phyloP scores from a whole-genome alignment of 495 filamentous ascomycete genomes.

The Aspergillus saccharolyticus region DNA sequence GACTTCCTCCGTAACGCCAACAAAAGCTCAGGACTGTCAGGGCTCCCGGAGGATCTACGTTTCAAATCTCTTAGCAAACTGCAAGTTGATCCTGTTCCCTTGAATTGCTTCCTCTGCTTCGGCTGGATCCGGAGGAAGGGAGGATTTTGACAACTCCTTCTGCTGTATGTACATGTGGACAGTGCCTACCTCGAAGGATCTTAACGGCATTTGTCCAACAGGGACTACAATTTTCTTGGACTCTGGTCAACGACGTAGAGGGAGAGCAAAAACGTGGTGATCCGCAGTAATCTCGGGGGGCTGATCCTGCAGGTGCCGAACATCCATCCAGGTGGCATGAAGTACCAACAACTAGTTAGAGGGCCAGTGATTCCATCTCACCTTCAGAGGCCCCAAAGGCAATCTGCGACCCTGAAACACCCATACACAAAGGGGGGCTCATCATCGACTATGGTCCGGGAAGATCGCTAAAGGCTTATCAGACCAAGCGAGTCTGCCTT shows the following conservation, averaged over 20 bases:
- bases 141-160: neutral
- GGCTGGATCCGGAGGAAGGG: neutral
- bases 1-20: neutral
- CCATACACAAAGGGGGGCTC: neutral
- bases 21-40: neutral
- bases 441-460: neutral
- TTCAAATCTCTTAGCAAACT: slow-evolving; percentile 3
- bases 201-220: neutral
- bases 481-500: slow-evolving; percentile 15
- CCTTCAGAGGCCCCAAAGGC: neutral
- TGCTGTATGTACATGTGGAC: neutral
- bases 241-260: neutral
- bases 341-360: too few relatives aligned
- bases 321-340: neutral
- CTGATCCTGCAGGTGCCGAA: neutral
- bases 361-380: neutral
- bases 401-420: neutral
- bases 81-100: slow-evolving; percentile 5
- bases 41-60: slow-evolving; percentile 12
- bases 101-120: neutral
- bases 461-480: slow-evolving; percentile 1
- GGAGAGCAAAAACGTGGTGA: neutral
- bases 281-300: neutral
- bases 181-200: neutral
- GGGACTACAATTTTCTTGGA: neutral